These are phyloP conservation scores for Leptographium procerum DNA, from an alignment of 2,329 filamentous ascomycete genomes.

Conservation along the genomic window DNA sequence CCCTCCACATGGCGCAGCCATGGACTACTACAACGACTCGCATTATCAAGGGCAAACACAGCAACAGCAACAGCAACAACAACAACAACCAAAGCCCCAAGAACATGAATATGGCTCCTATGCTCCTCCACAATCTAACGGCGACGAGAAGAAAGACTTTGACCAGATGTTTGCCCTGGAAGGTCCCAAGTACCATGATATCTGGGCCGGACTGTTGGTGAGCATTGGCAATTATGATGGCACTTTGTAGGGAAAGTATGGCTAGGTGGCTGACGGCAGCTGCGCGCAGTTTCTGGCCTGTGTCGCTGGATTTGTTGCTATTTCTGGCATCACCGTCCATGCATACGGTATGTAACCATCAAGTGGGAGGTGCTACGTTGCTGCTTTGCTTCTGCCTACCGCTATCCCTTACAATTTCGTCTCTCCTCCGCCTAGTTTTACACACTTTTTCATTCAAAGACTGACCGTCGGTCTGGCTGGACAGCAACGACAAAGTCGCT, in stretches of 20 bases:
- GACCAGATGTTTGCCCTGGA: conserved; percentile 74
- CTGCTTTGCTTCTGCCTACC: too few relatives aligned
- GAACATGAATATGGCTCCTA: background rate
- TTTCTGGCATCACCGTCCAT: conserved; percentile 11
- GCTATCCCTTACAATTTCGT: too few relatives aligned
- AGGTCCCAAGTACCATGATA: conserved; percentile 78
- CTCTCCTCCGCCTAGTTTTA: background rate
- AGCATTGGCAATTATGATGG: conserved; percentile 12
- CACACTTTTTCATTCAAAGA: background rate
- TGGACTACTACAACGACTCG: conserved; percentile 1
- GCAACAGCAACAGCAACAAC: background rate
- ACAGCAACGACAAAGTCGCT: conserved; percentile 40
- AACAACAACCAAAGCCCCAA: background rate
- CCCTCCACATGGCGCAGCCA: background rate
- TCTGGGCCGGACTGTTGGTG: conserved; percentile 77
- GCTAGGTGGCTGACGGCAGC: background rate
- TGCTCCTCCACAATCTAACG: conserved; percentile 15
- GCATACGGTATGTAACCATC: conserved; percentile 14
- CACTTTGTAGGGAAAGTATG: background rate
- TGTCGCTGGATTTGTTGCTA: conserved; percentile 12
- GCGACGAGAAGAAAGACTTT: conserved; percentile 46
- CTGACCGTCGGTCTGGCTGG: conserved; percentile 2
- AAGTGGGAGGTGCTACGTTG: too few relatives aligned
- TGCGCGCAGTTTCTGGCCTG: conserved; percentile 15
- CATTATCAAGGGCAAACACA: background rate